Evolutionary conservation across 1,139 yeast genomes (phyloP).

Genomic region (Hanseniaspora uvarum): DNA sequence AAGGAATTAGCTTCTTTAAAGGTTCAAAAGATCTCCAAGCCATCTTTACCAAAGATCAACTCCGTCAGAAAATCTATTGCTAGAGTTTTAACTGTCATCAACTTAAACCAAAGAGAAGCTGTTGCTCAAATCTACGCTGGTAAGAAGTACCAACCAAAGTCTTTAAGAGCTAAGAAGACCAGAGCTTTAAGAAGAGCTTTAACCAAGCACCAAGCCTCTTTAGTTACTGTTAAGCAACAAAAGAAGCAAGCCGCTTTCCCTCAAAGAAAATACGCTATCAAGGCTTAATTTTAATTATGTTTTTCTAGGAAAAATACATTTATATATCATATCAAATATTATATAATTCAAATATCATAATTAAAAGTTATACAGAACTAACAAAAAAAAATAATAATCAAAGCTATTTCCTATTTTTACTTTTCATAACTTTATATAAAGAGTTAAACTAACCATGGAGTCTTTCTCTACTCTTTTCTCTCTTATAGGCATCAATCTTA

Average conservation of each 20-base stretch:
- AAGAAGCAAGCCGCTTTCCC: constrained; percentile 95
- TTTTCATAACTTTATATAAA: no score
- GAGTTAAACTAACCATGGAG: not conserved
- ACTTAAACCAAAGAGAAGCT: constrained; percentile 91
- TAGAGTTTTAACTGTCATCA: constrained; percentile 92
- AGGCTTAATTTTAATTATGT: constrained; percentile 56
- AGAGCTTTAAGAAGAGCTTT: constrained; percentile 98
- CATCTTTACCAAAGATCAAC: constrained; percentile 88
- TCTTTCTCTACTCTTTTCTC: constrained; percentile 30
- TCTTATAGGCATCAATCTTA: constrained; percentile 52
- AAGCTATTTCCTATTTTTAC: no score
- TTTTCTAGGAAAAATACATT: constrained; percentile 14
- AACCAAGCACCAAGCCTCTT: constrained; percentile 74
- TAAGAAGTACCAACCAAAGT: constrained; percentile 97
- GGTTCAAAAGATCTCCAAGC: constrained; percentile 89
- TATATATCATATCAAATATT: constrained; percentile 9
- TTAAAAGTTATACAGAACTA: constrained; percentile 17
- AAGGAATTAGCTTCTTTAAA: constrained; percentile 93
- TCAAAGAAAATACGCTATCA: constrained; percentile 95
- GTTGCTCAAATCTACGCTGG: constrained; percentile 93
- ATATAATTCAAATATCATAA: constrained; percentile 15
- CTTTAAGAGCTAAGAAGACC: constrained; percentile 98
- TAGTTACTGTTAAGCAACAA: constrained; percentile 78
- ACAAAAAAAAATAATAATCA: constrained; percentile 1
- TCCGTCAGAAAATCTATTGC: constrained; percentile 98